Conservation (phyloP, 441 rosid species). For the Adansonia rubrostipa region DNA sequence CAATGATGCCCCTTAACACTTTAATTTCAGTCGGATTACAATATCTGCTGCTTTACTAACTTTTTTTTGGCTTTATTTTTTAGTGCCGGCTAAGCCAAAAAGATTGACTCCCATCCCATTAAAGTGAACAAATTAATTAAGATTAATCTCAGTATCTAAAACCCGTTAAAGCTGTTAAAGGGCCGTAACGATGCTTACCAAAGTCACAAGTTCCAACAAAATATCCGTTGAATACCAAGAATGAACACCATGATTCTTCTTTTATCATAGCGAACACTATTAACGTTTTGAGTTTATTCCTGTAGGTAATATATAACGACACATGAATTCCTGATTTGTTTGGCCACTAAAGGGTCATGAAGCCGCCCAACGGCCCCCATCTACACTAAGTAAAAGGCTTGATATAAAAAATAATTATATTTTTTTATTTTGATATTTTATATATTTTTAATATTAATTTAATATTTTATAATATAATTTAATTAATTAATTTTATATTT, state of each 20-base stretch:
- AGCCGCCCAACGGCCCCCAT: background rate
- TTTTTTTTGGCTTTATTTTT: constrained; percentile 13
- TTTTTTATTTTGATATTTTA: no score
- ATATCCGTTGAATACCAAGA: no score
- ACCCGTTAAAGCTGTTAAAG: background rate
- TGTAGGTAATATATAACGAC: no score
- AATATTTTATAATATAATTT: no score
- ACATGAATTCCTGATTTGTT: background rate
- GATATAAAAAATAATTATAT: no score
- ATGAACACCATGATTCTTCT: no score
- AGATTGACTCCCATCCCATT: constrained; percentile 16
- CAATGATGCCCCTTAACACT: constrained; percentile 24
- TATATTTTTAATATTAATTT: no score
- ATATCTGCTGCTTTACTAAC: background rate
- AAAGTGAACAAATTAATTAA: background rate
- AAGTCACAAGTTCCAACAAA: background rate
- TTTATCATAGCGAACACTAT: no score
- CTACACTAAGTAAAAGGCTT: background rate
- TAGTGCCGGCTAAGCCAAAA: constrained; percentile 16
- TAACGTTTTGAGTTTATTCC: no score
- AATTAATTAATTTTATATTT: no score
- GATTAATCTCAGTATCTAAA: background rate
- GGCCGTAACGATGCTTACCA: constrained; percentile 10
- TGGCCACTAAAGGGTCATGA: background rate
- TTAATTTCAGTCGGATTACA: background rate